Conservation (phyloP, 768 basidiomycete species). For the Leucogyrophana mollusca region DNA sequence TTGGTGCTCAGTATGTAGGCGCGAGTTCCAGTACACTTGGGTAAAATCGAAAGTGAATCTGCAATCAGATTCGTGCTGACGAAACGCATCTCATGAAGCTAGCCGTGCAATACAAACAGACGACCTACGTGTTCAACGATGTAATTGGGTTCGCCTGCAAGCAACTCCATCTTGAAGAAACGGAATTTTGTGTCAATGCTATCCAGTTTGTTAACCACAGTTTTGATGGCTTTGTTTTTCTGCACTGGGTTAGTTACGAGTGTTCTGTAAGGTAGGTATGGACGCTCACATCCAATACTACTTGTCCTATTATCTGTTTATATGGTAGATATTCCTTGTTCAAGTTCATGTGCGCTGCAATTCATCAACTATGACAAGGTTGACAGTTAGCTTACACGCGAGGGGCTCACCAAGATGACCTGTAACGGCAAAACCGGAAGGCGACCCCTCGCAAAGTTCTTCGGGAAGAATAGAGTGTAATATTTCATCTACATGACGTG, state of each 20-base stretch:
- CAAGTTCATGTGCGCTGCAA: constrained; percentile 86
- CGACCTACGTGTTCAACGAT: constrained; percentile 79
- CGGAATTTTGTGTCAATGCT: constrained; percentile 84
- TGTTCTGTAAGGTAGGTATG: not conserved
- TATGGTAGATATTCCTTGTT: constrained; percentile 89
- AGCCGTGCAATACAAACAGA: not conserved
- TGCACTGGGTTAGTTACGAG: constrained; percentile 28
- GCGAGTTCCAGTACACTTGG: constrained; percentile 97
- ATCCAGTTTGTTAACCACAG: constrained; percentile 94
- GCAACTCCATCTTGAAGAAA: constrained; percentile 94
- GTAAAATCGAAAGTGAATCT: constrained; percentile 93
- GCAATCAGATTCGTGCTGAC: constrained; percentile 81
- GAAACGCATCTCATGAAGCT: constrained; percentile 4
- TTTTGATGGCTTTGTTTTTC: constrained; percentile 85
- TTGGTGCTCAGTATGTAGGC: constrained; percentile 87
- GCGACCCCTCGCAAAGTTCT: constrained; percentile 72
- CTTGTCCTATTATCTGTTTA: constrained; percentile 86
- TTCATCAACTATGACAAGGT: not conserved
- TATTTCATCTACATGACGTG: constrained; percentile 66
- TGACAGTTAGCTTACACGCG: not conserved
- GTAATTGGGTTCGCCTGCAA: constrained; percentile 88
- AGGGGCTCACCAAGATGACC: constrained; percentile 80
- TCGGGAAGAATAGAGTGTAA: constrained; percentile 80
- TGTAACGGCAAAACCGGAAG: constrained; percentile 81
- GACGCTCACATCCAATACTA: constrained; percentile 80